These are phyloP conservation scores for Cladophialophora immunda DNA, from an alignment of 2,329 filamentous ascomycete species.

Conservation along the genomic window DNA sequence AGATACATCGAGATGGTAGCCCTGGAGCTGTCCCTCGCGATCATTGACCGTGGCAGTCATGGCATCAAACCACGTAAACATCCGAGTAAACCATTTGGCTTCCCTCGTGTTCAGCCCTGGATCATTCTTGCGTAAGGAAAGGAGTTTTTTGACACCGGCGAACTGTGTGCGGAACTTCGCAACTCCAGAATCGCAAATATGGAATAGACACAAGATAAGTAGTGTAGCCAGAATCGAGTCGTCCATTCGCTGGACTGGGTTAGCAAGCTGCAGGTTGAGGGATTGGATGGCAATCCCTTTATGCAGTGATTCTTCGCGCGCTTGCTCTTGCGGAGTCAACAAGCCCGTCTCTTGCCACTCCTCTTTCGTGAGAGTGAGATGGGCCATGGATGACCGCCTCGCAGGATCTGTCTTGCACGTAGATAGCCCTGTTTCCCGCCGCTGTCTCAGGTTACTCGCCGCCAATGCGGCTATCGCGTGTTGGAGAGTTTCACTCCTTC, in stretches of 20 bases:
- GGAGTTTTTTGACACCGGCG: conserved; percentile 88
- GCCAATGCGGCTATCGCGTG: conserved; percentile 90
- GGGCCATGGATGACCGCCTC: conserved; percentile 58
- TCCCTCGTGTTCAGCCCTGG: conserved; percentile 57
- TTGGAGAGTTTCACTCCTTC: conserved; percentile 81
- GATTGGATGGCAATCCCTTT: conserved; percentile 84
- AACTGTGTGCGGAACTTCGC: conserved; percentile 94
- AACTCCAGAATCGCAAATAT: conserved; percentile 91
- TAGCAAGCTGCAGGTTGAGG: conserved; percentile 83
- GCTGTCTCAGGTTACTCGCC: conserved; percentile 90
- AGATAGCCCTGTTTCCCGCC: conserved; percentile 63
- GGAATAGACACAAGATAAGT: conserved; percentile 87
- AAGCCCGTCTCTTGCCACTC: conserved; percentile 54
- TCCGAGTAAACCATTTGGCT: conserved; percentile 81
- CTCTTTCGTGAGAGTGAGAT: conserved; percentile 52
- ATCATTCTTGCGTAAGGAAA: conserved; percentile 75
- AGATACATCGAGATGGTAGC: conserved; percentile 69
- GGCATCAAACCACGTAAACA: conserved; percentile 95
- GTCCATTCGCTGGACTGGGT: conserved; percentile 76
- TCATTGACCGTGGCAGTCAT: conserved; percentile 93
- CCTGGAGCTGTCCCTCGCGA: conserved; percentile 80
- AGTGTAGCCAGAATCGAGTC: conserved; percentile 90
- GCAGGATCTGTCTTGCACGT: conserved; percentile 61
- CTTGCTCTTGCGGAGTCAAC: conserved; percentile 64
- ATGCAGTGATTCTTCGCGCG: conserved; percentile 81